A percentile compares a stretch with the other conserved stretches of the same genome.
Conservation (phyloP, 1,139 yeast species). For the Candida tetrigidarum region DNA sequence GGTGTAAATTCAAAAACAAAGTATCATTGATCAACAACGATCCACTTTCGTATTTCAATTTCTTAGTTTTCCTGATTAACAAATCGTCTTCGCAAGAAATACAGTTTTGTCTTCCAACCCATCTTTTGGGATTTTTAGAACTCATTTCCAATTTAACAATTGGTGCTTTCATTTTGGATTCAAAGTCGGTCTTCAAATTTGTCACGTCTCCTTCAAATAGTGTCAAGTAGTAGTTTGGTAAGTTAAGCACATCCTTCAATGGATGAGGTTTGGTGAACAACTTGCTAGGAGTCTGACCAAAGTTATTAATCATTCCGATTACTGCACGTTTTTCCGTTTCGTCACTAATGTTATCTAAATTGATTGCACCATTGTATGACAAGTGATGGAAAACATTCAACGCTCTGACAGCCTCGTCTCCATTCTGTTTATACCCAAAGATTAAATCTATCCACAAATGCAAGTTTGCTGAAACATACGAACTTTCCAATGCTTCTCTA, state of each 20-base stretch:
- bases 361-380: constrained; percentile 82
- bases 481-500: constrained; percentile 81
- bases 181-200: constrained; percentile 37
- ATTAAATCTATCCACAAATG: constrained; percentile 85
- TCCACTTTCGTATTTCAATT: constrained; percentile 27
- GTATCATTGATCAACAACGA: constrained; percentile 47
- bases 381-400: constrained; percentile 80
- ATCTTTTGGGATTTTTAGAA: constrained; percentile 32
- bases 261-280: constrained; percentile 71
- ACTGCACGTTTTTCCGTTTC: constrained; percentile 74
- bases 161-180: constrained; percentile 38
- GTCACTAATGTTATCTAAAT: constrained; percentile 72
- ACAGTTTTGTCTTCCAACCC: constrained; percentile 52
- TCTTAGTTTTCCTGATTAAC: constrained; percentile 38
- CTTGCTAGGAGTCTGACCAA: constrained; percentile 87
- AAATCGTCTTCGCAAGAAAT: constrained; percentile 43
- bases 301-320: constrained; percentile 83
- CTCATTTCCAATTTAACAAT: constrained; percentile 46
- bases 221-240: constrained; percentile 40
- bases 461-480: constrained; percentile 72
- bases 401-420: constrained; percentile 63
- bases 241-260: constrained; percentile 40
- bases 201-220: constrained; percentile 21
- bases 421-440: constrained; percentile 80
- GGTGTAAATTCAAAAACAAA: constrained; percentile 46